A percentile compares a stretch with the other conserved stretches of the same genome.
phyloP scores from a whole-genome alignment of 768 basidiomycete species.

The Polyporus arcularius region DNA sequence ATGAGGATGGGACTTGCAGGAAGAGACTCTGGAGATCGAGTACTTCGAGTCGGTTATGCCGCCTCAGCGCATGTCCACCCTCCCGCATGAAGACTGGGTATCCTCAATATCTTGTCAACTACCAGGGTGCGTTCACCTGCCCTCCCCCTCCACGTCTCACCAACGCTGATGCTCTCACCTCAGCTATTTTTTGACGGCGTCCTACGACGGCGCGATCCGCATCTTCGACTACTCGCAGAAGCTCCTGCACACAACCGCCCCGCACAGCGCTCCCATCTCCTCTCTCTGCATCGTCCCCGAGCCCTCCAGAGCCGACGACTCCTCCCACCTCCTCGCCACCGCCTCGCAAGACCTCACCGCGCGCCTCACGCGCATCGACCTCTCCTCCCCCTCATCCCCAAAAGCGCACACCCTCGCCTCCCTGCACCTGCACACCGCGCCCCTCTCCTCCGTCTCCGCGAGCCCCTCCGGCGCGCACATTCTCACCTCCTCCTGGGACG shows the following conservation, averaged over 20 bases:
- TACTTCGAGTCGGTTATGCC: conserved; percentile 90
- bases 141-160: neutral
- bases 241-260: conserved; percentile 45
- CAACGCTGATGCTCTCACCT: neutral
- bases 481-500: conserved; percentile 87
- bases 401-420: conserved; percentile 51
- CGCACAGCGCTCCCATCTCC: conserved; percentile 69
- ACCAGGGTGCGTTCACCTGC: conserved; percentile 43
- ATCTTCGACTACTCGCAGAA: conserved; percentile 72
- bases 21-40: conserved; percentile 90
- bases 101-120: conserved; percentile 70
- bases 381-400: conserved; percentile 19
- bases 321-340: conserved; percentile 51
- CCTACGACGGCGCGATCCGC: conserved; percentile 80
- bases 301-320: conserved; percentile 26
- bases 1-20: conserved; percentile 41
- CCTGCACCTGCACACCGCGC: conserved; percentile 80
- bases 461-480: conserved; percentile 60
- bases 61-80: conserved; percentile 74
- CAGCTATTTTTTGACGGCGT: conserved; percentile 74
- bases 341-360: conserved; percentile 82
- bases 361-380: conserved; percentile 45
- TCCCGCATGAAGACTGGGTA: conserved; percentile 94
- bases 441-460: conserved; percentile 71
- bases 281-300: conserved; percentile 57